phyloP scores from a whole-genome alignment of 2,329 filamentous ascomycete species.

The Chaetomium globosum region DNA sequence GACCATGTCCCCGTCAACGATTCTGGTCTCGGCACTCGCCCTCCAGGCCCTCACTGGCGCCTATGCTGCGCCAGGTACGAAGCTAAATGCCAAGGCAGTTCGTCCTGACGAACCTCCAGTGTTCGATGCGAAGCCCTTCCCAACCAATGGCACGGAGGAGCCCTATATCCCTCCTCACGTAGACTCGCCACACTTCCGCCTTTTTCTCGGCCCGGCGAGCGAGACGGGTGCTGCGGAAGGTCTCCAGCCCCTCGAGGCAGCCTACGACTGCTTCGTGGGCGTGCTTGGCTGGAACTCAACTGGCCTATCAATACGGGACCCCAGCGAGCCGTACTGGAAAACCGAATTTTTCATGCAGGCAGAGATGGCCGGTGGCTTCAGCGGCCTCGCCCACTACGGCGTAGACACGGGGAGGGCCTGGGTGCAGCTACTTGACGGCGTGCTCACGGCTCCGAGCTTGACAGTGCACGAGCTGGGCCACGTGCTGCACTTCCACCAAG shows the following conservation, averaged over 20 bases:
- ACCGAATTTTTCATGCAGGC: background rate
- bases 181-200: background rate
- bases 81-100: background rate
- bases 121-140: background rate
- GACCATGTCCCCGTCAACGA: background rate
- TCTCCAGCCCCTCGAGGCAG: background rate
- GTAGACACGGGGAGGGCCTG: background rate
- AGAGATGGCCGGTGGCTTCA: background rate
- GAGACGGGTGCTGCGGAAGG: background rate
- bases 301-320: background rate
- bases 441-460: background rate
- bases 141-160: background rate
- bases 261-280: background rate
- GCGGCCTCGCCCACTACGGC: background rate
- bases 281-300: background rate
- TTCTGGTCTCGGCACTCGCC: background rate
- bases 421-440: background rate
- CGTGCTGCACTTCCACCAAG: background rate
- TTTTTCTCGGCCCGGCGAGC: background rate
- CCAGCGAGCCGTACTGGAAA: background rate
- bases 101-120: background rate
- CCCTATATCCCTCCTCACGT: background rate
- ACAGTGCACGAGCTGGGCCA: background rate
- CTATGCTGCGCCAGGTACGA: background rate
- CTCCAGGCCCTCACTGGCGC: background rate